These are phyloP conservation scores for Rhexocercosporidium sp. DNA, from an alignment of 2,329 filamentous ascomycete species.

Conservation along the genomic window DNA sequence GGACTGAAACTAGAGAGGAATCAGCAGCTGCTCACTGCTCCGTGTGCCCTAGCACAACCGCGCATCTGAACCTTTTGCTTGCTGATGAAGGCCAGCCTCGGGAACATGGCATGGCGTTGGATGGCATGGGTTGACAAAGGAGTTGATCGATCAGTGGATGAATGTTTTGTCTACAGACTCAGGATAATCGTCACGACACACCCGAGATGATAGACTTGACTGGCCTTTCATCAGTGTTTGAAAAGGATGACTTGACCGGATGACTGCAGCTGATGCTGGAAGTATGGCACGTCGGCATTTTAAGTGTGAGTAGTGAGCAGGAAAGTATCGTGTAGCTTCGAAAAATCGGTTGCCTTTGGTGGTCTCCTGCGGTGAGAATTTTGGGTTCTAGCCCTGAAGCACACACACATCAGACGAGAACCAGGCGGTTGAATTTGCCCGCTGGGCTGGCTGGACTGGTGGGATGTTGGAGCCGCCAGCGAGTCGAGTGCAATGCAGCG, in stretches of 20 bases:
- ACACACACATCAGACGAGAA: constrained; percentile 9
- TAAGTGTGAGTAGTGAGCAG: background rate
- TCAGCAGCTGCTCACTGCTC: background rate
- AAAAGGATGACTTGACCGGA: background rate
- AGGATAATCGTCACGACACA: constrained; percentile 4
- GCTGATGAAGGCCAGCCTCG: background rate
- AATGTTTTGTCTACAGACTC: background rate
- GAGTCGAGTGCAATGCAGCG: background rate
- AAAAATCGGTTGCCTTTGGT: too few relatives aligned
- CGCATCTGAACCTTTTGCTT: background rate
- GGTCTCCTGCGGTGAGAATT: too few relatives aligned
- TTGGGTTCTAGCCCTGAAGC: background rate
- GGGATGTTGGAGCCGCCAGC: constrained; percentile 17
- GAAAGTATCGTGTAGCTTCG: background rate
- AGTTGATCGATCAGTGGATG: background rate
- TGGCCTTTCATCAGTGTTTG: background rate
- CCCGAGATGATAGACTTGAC: background rate
- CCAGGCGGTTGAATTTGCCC: constrained; percentile 22
- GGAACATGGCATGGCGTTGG: background rate
- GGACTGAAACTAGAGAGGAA: constrained; percentile 4
- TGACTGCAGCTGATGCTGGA: constrained; percentile 6
- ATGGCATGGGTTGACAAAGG: background rate
- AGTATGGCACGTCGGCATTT: background rate
- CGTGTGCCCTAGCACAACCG: background rate
- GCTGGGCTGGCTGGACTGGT: background rate